These are phyloP conservation scores for Aquanectria penicillioides DNA, from an alignment of 2,329 filamentous ascomycete genomes.

Conservation along the genomic window DNA sequence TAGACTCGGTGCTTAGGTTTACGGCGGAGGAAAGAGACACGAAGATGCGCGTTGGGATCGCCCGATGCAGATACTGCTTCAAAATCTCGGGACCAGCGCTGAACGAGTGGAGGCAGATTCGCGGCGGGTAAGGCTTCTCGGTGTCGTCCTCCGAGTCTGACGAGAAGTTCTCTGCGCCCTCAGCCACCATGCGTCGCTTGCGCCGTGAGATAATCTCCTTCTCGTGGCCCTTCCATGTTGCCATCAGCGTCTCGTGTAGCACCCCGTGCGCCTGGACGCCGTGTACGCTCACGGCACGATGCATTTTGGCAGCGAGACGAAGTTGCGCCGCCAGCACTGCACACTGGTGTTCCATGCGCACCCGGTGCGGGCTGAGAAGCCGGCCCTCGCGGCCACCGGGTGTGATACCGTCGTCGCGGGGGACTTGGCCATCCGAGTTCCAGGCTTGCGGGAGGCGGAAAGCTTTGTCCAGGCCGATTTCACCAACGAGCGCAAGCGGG, in stretches of 20 bases:
- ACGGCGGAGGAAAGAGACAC: slow-evolving; percentile 90
- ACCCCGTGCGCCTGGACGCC: slow-evolving; percentile 81
- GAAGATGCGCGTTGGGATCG: slow-evolving; percentile 80
- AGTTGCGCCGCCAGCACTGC: slow-evolving; percentile 74
- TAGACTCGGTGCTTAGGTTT: slow-evolving; percentile 71
- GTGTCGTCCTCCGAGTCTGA: slow-evolving; percentile 49
- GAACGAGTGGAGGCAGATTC: slow-evolving; percentile 94
- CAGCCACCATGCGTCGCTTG: slow-evolving; percentile 62
- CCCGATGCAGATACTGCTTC: slow-evolving; percentile 78
- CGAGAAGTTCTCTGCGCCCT: slow-evolving; percentile 58
- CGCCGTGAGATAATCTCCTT: slow-evolving; percentile 67
- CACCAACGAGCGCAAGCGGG: slow-evolving; percentile 76
- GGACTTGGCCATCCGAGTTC: slow-evolving; percentile 48
- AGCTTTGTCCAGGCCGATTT: slow-evolving; percentile 80
- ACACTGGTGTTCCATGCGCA: slow-evolving; percentile 75
- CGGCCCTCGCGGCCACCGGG: slow-evolving; percentile 78
- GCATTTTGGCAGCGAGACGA: slow-evolving; percentile 73
- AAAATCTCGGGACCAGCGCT: slow-evolving; percentile 80
- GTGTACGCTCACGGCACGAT: slow-evolving; percentile 74
- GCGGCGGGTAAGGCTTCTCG: slow-evolving; percentile 77
- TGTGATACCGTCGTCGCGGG: slow-evolving; percentile 58
- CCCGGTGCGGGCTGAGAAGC: slow-evolving; percentile 72
- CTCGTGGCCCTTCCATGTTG: slow-evolving; percentile 78
- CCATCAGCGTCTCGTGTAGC: slow-evolving; percentile 71
- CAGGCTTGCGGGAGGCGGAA: slow-evolving; percentile 76